Base-by-base conservation (phyloP, 1,139 yeast genomes). In the Hansenula sp. region DNA sequence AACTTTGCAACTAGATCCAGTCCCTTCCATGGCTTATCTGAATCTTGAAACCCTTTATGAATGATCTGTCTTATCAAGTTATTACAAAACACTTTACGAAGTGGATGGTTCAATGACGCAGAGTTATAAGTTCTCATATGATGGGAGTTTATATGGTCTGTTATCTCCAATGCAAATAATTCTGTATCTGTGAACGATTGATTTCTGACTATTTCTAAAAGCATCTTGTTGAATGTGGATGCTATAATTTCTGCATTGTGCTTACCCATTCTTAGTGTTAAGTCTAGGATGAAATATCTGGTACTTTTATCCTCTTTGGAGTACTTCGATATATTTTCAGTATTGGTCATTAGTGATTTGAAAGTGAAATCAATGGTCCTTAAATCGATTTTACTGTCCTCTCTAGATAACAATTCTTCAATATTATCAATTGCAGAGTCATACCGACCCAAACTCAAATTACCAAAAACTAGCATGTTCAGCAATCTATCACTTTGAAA, bases 21-120 rank as follows among this genome's bases (percentile, higher is more conserved):
- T 12, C 36, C 36, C 13, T 21, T 29, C 46, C 46, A 46, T 4
- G 48, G 48, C 19, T 41, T 36, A 19, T 43, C 33, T 13, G 31
- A 16, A 7, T 32, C 30, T 8, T 29, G 28, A 19, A 43, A 46
- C 4, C 46, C 38, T 8, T 21, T 15, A 12, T 19, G 29, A n/a
- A 46, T 11, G 1, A 46, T 17, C 17, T 36, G 13, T 1, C 32
- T 25, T 5, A 40, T 27, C 8, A 33, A 16, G 5, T 28, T 17
- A 5, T 33, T 32, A 8, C 36, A 31, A 18, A 46, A 46, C 3
- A 46, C 3, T 17, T 36, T 36, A 11, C 29, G 18, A 10, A 46
- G 25, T 6, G 46, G 46, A 19, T 46, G 48, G 2, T n/a, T 10
- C 2, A 6, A 7, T 25, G 38, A 34, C 11, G 40, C 17, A 11